Percentiles rank a stretch among this genome's conserved stretches.
These are phyloP conservation scores for Hyphopichia wangnamkhiaoensis DNA, from an alignment of 1,139 yeast genomes.

Conservation along the genomic window DNA sequence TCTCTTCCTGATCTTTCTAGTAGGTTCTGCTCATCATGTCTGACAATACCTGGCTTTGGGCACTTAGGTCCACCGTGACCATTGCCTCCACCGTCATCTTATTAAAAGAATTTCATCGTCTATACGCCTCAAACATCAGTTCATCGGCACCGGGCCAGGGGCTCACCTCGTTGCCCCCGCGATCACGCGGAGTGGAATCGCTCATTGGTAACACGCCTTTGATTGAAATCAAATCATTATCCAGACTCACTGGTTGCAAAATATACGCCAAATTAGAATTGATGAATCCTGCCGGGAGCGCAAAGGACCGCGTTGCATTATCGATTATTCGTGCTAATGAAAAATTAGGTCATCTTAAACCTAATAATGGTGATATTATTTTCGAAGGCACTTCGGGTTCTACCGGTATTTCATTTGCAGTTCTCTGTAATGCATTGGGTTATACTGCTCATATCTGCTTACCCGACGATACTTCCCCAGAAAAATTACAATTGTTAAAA, in stretches of 20 bases:
- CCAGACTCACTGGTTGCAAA: constrained; percentile 73
- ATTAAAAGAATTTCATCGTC: constrained; percentile 13
- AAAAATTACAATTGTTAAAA: constrained; percentile 69
- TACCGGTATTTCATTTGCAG: constrained; percentile 91
- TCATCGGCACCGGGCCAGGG: too few species aligned
- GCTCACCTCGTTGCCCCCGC: constrained; percentile 26
- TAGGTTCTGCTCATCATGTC: constrained; percentile 1
- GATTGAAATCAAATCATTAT: constrained; percentile 74
- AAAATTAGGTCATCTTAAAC: constrained; percentile 53
- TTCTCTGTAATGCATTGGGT: constrained; percentile 84
- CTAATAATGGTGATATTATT: constrained; percentile 59
- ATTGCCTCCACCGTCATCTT: constrained; percentile 15
- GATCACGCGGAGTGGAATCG: constrained; percentile 42
- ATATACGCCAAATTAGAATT: constrained; percentile 87
- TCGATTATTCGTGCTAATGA: constrained; percentile 78
- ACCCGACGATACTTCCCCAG: constrained; percentile 93
- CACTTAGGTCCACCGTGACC: constrained; percentile 18
- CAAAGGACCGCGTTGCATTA: constrained; percentile 91
- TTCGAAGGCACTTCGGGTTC: constrained; percentile 97
- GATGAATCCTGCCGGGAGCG: constrained; percentile 91
- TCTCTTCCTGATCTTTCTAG: not conserved
- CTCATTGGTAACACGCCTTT: constrained; percentile 90
- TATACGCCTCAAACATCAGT: too few species aligned
- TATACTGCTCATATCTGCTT: constrained; percentile 87
- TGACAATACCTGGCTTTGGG: constrained; percentile 6